phyloP scores from a whole-genome alignment of 441 rosid genomes.

The Daphne laureola region DNA sequence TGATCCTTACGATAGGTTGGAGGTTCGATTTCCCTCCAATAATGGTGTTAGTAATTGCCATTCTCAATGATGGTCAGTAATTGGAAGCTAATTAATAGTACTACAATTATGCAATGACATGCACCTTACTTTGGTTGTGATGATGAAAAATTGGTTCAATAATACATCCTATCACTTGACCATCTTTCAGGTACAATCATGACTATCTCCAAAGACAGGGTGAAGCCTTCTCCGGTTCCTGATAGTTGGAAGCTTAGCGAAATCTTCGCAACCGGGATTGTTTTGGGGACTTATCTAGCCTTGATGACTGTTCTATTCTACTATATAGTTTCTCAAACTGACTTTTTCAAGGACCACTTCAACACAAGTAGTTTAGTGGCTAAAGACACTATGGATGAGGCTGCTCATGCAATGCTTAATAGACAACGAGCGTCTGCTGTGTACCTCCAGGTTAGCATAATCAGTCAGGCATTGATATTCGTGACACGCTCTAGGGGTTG shows the following conservation, averaged over 20 bases:
- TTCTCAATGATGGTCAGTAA: slow-evolving; percentile 20
- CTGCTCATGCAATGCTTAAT: slow-evolving; percentile 11
- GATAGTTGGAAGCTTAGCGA: slow-evolving; percentile 52
- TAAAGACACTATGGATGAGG: slow-evolving; percentile 12
- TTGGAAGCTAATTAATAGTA: too few relatives aligned
- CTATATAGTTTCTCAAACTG: slow-evolving; percentile 31
- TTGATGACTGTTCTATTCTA: slow-evolving; percentile 42
- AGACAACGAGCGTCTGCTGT: slow-evolving; percentile 32
- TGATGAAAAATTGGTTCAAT: too few relatives aligned
- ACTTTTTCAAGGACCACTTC: slow-evolving; percentile 51
- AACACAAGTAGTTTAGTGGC: slow-evolving; percentile 29
- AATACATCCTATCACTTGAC: neutral
- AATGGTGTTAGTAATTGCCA: slow-evolving; percentile 30
- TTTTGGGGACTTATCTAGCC: slow-evolving; percentile 40
- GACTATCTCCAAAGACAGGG: slow-evolving; percentile 62
- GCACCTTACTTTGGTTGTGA: too few relatives aligned
- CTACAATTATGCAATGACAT: too few relatives aligned
- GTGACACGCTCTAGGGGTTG: slow-evolving; percentile 48
- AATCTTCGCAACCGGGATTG: slow-evolving; percentile 43
- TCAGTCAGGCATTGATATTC: slow-evolving; percentile 55
- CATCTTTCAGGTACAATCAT: slow-evolving; percentile 40
- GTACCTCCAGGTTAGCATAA: slow-evolving; percentile 48
- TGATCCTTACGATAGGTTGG: slow-evolving; percentile 18
- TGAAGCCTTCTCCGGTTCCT: slow-evolving; percentile 52
- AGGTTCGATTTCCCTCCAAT: slow-evolving; percentile 31